Conservation (phyloP, 73 alveolate genomes). For the Tetrahymena thermophila region DNA sequence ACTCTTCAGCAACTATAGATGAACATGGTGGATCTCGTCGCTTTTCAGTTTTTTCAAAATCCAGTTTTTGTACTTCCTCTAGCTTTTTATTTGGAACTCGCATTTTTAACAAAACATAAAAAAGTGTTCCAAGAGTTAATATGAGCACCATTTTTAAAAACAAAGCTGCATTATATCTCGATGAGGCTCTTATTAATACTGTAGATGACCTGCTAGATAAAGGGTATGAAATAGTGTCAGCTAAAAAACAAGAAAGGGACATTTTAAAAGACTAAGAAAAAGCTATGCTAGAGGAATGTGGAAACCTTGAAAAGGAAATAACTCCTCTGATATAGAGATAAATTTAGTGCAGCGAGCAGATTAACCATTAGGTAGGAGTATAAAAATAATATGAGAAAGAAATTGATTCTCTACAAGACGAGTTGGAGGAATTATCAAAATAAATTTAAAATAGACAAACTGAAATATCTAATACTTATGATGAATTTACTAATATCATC, state of each 20-base stretch:
- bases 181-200: neutral
- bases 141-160: neutral
- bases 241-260: neutral
- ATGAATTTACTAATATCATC: neutral
- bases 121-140: neutral
- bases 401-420: neutral
- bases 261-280: neutral
- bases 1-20: neutral
- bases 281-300: neutral
- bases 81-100: neutral
- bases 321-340: neutral
- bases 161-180: neutral
- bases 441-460: neutral
- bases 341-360: neutral
- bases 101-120: neutral
- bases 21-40: conserved; percentile 4
- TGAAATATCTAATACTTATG: neutral
- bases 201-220: neutral
- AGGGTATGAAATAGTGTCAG: neutral
- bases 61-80: neutral
- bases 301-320: neutral
- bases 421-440: neutral
- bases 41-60: neutral
- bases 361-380: neutral
- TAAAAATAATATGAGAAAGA: neutral